Evolutionary conservation across 73 alveolate species (phyloP).

Genomic region (Strombidium stylifer): DNA sequence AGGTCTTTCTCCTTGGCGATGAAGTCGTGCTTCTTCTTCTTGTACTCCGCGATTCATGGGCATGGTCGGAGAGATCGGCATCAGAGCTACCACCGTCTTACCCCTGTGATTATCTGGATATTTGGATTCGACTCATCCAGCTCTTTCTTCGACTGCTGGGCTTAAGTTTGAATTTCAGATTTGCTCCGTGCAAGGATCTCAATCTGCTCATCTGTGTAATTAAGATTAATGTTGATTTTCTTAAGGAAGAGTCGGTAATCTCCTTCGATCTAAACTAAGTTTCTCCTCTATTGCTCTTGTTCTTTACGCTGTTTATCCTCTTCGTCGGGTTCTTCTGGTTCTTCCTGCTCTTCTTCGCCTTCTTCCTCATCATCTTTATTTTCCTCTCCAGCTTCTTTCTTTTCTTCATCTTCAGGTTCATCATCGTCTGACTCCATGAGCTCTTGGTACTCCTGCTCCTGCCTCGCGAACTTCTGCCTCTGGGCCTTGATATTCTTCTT

Average conservation of each 20-base stretch:
- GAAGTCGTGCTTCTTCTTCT: no score
- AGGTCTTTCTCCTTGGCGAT: no score
- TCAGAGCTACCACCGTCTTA: slow-evolving; percentile 28
- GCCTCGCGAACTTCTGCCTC: slow-evolving; percentile 46
- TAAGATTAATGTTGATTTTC: slow-evolving; percentile 10
- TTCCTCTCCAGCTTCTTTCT: slow-evolving; percentile 56
- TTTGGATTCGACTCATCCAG: slow-evolving; percentile 56
- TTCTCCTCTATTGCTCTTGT: no score
- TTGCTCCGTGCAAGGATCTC: not conserved
- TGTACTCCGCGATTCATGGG: no score
- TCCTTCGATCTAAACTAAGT: no score
- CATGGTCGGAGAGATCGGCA: no score
- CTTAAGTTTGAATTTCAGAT: not conserved
- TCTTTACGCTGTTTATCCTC: slow-evolving; percentile 34
- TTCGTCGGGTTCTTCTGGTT: slow-evolving; percentile 36
- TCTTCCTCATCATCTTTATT: slow-evolving; percentile 55
- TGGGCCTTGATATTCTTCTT: slow-evolving; percentile 39
- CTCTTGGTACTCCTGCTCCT: slow-evolving; percentile 45
- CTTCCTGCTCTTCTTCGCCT: slow-evolving; percentile 46
- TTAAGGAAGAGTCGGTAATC: no score
- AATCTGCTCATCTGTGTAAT: slow-evolving; percentile 37
- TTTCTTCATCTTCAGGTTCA: slow-evolving; percentile 31
- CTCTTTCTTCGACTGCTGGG: not conserved
- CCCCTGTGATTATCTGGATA: slow-evolving; percentile 53
- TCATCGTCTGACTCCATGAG: slow-evolving; percentile 11